Evolutionary conservation across 495 filamentous ascomycete genomes (phyloP).

Genomic region (Sordaria brevicollis): DNA sequence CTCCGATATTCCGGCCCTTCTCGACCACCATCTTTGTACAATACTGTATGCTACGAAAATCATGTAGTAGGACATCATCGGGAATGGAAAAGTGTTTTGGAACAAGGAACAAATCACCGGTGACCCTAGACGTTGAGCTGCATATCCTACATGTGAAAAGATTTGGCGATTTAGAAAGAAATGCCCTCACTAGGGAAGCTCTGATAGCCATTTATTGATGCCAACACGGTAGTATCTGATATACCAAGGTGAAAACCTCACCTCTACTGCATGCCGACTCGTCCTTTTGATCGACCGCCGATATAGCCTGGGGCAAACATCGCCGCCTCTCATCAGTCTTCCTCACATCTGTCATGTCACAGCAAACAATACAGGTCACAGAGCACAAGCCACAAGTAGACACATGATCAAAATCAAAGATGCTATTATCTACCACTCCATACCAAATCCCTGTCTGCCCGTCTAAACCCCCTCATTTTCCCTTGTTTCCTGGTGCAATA

Average conservation of each 20-base stretch:
- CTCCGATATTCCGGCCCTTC: not conserved
- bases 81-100: not conserved
- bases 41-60: not conserved
- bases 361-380: too few species aligned
- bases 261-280: too few species aligned
- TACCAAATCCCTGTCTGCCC: not conserved
- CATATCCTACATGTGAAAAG: not conserved
- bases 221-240: not conserved
- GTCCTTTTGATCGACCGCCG: too few species aligned
- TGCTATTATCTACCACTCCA: not conserved
- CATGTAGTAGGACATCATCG: not conserved
- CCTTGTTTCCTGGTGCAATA: not conserved
- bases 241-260: too few species aligned
- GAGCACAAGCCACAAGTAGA: not conserved
- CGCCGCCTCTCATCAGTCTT: too few species aligned
- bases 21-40: conserved; percentile 1
- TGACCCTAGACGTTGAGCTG: not conserved
- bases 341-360: too few species aligned
- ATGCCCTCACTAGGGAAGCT: not conserved
- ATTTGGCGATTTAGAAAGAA: not conserved
- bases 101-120: not conserved
- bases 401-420: not conserved
- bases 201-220: not conserved
- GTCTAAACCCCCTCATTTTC: not conserved
- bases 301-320: too few species aligned